Conservation (phyloP, 768 basidiomycete genomes). For the Terana coerulea region DNA sequence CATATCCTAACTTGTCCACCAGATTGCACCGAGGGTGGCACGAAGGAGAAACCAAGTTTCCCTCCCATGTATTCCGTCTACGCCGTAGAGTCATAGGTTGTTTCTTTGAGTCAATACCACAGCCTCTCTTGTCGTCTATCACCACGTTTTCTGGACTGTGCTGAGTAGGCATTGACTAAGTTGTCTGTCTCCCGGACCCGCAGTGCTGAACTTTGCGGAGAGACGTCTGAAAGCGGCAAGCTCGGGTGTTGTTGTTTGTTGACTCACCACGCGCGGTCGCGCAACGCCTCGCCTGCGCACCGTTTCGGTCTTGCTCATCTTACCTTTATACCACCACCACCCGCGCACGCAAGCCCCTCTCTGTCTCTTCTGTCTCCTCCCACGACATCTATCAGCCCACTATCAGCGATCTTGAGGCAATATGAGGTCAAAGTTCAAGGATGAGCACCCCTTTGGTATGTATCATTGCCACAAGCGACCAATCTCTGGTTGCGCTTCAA, state of each 20-base stretch:
- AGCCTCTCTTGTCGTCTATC: no score
- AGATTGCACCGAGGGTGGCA: no score
- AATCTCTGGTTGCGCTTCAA: conserved; percentile 15
- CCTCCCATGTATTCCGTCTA: no score
- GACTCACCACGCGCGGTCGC: conserved; percentile 17
- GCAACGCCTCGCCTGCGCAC: conserved; percentile 16
- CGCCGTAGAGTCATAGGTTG: no score
- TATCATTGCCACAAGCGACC: conserved; percentile 23
- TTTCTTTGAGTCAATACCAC: no score
- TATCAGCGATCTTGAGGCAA: no score
- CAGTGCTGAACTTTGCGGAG: background rate
- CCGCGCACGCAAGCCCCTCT: background rate
- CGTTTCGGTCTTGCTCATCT: conserved; percentile 14
- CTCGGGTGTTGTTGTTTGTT: conserved; percentile 17
- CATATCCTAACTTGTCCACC: no score
- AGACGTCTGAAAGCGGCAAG: conserved; percentile 13
- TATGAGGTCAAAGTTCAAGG: conserved; percentile 97
- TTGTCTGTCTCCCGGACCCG: background rate
- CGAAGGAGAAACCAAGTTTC: no score
- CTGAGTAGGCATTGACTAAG: no score
- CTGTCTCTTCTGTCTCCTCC: background rate
- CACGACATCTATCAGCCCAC: no score
- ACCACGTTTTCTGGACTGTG: no score
- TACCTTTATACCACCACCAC: conserved; percentile 14
- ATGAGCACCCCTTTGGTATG: conserved; percentile 97